Base-by-base conservation (phyloP, 306 rosid genomes). In the Cajanus cajan region DNA sequence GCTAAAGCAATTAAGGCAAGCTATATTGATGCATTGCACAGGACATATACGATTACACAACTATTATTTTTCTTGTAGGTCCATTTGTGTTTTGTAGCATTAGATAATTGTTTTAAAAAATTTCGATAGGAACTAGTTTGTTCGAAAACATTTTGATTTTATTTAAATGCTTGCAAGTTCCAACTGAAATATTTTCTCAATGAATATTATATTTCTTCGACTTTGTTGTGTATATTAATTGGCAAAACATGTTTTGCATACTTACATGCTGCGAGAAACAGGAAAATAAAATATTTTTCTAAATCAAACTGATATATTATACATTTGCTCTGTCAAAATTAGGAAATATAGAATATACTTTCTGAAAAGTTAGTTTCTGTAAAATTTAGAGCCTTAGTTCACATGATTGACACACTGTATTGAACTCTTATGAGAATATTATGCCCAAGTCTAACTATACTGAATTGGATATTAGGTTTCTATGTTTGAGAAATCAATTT, bases 1-100 rank as follows among this genome's bases (percentile, higher is more conserved):
- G 82, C 89, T 41, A 94, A 94, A 79, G 82, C 73, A 80, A 87
- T 93, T 76, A 91, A 94, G 97, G 98, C 73, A 86, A 89, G 90
- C 48, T 82, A 82, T 73, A 61, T 44, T 52, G 40, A 7, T 40
- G 65, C 41, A 44, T 68, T 57, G 52, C 28, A 15, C 36, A 28
- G 6, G 5, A 36, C 58, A 7, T 74, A 52, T 54, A 62, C 64
- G 22, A 43, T 74, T 68, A 70, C 18, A 70, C 25, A 68, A 4
- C 62, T 51, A 33, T 59, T 79, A 31, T 84, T 74, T 61, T 74
- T 58, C 19, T 71, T 44, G 39, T 44, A 13, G 67, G 33, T 83
- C 21, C 37, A 48, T 73, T 54, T 47, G 51, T 57, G 13, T 34
- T 72, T 83, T 65, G 40, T 5, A 66, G 78, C 37, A 54, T 39